Base-by-base conservation (phyloP, 2,329 filamentous ascomycete genomes). In the Trichoderma endophyticum region DNA sequence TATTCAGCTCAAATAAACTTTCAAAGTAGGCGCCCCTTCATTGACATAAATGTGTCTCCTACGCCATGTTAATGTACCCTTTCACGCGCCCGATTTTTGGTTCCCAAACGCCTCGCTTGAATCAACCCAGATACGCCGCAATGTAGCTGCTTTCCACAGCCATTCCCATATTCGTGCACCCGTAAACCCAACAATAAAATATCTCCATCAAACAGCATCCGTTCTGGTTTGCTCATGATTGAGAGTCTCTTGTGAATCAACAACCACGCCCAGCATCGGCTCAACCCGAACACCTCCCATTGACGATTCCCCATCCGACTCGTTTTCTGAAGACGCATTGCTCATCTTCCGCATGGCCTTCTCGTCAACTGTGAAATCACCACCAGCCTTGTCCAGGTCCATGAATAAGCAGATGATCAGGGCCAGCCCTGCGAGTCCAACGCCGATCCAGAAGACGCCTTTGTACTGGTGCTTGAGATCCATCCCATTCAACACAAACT, bases 361-460 rank as follows among this genome's bases (percentile, higher is more conserved):
- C 43, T 76, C 72, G 12, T 78, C 74, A 9, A 71, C 70, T 7
- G 76, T 75, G 11, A 75, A 71, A 15, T 73, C 69, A 15, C 74
- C 76, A 18, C 73, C 76, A 0, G 78, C 78, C 51, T 75, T 76
- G 18, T 72, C 75, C 5, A 80, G 62, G 7, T 76, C 73, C 30
- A 79, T 74, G 63, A 77, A 78, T 28, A 74, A 71, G 67, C 75
- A 77, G 15, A 90, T 79, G 6, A 77, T n/a, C 28, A 90, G 76
- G 0, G 86, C 86, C 3, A 85, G 72, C 4, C 77, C 80, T 1
- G 87, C 86, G 60, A 85, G 81, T 1, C 83, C 88, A 36, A 89
- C 82, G 72, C 88, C 85, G 60, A 89, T 87, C 89, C 89, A 89
- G 72, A 91, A 90, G 0, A 86, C 85, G 12, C 84, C 84, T 77